Conservation (phyloP, 352 stramenopile species). For the Globisporangium nodosum region DNA sequence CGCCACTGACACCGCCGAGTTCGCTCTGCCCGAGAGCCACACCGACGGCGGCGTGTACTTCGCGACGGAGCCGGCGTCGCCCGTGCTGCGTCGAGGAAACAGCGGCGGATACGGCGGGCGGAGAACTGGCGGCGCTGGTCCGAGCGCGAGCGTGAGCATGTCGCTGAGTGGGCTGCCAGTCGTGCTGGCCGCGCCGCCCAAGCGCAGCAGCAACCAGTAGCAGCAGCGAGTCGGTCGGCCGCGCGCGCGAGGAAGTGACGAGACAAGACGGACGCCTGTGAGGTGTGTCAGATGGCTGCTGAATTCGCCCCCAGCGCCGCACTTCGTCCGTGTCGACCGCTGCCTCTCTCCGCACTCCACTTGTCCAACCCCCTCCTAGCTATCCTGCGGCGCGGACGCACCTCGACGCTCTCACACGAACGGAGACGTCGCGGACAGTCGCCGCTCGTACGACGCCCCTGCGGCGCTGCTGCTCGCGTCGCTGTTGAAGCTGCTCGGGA, state of each 20-base stretch:
- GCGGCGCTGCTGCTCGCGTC: constrained; percentile 38
- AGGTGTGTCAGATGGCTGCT: neutral
- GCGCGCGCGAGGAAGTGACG: neutral
- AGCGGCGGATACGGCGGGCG: constrained; percentile 1
- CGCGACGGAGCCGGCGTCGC: constrained; percentile 31
- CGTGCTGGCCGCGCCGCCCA: constrained; percentile 20
- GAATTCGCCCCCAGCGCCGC: neutral
- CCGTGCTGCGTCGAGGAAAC: constrained; percentile 1
- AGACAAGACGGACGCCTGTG: neutral
- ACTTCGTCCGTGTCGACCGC: neutral
- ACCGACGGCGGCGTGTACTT: constrained; percentile 39
- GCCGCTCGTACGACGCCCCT: constrained; percentile 19
- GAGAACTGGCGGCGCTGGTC: neutral
- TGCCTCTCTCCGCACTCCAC: neutral
- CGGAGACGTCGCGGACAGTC: constrained; percentile 12
- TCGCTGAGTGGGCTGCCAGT: constrained; percentile 46
- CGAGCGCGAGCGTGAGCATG: constrained; percentile 38
- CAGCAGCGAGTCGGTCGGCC: neutral
- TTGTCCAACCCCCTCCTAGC: neutral
- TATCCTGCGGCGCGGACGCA: neutral
- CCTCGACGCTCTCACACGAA: constrained; percentile 6
- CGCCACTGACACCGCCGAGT: neutral
- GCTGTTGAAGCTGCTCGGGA: constrained; percentile 65
- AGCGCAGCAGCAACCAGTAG: constrained; percentile 8
- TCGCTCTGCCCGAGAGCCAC: neutral